phyloP scores from a whole-genome alignment of 2,329 filamentous ascomycete genomes.

The Penicillium glabrum region DNA sequence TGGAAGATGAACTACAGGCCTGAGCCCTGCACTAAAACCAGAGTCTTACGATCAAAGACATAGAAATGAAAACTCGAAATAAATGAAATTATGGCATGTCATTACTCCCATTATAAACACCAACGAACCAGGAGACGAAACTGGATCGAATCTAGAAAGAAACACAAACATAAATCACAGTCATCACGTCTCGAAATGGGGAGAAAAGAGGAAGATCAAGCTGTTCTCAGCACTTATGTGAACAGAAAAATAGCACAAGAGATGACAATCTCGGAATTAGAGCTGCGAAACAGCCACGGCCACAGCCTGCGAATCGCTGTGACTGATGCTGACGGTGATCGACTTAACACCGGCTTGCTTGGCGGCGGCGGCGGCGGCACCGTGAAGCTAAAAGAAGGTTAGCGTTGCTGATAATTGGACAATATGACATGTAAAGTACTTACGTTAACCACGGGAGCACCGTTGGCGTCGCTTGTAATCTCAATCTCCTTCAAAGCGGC shows the following conservation, averaged over 20 bases:
- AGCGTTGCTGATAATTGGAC: slow-evolving; percentile 12
- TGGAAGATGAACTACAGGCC: too few relatives aligned
- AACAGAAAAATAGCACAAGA: neutral
- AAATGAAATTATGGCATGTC: slow-evolving; percentile 18
- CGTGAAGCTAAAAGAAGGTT: slow-evolving; percentile 67
- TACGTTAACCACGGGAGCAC: slow-evolving; percentile 82
- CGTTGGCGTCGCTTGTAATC: slow-evolving; percentile 75
- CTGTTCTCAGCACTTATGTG: slow-evolving; percentile 7
- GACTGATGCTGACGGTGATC: slow-evolving; percentile 91
- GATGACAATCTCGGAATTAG: slow-evolving; percentile 35
- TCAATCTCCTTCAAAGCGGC: slow-evolving; percentile 94
- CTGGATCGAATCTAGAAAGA: slow-evolving; percentile 18
- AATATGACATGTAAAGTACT: slow-evolving; percentile 40
- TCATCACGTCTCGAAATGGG: slow-evolving; percentile 25
- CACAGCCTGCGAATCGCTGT: slow-evolving; percentile 90
- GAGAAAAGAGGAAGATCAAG: neutral
- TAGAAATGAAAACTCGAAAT: neutral
- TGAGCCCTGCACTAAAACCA: too few relatives aligned
- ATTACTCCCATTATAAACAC: slow-evolving; percentile 30
- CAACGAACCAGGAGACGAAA: slow-evolving; percentile 25
- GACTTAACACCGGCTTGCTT: slow-evolving; percentile 82
- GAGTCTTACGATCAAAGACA: neutral
- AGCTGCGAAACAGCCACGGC: slow-evolving; percentile 87
- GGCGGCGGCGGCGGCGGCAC: slow-evolving; percentile 79
- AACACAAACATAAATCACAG: slow-evolving; percentile 25